phyloP scores from a whole-genome alignment of 2,329 filamentous ascomycete genomes.

The Myriosclerotinia curreyana region DNA sequence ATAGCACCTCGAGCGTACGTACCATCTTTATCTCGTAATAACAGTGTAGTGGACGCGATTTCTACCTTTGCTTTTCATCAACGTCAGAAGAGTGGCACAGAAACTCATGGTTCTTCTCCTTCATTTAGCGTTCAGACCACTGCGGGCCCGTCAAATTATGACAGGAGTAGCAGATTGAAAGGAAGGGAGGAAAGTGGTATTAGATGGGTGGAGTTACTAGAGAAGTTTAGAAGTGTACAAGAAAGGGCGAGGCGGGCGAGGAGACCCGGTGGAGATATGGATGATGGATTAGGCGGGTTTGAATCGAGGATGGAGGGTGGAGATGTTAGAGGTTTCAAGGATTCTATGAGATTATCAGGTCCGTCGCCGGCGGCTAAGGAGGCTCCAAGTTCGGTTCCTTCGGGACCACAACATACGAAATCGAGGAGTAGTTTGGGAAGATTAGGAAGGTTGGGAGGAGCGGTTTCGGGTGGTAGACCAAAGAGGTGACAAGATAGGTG shows the following conservation, averaged over 20 bases:
- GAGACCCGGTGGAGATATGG: slow-evolving; percentile 48
- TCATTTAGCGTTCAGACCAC: slow-evolving; percentile 47
- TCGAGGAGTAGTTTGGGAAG: slow-evolving; percentile 63
- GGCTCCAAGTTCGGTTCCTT: slow-evolving; percentile 42
- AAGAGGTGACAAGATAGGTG: slow-evolving; percentile 46
- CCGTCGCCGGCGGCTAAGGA: slow-evolving; percentile 49
- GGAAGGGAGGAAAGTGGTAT: slow-evolving; percentile 76
- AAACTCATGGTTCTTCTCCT: slow-evolving; percentile 37
- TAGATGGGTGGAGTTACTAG: slow-evolving; percentile 86
- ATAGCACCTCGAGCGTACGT: slow-evolving; percentile 75
- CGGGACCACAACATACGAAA: slow-evolving; percentile 49
- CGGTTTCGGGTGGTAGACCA: slow-evolving; percentile 53
- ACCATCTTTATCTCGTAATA: slow-evolving; percentile 39
- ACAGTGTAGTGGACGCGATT: slow-evolving; percentile 38
- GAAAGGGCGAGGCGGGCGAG: slow-evolving; percentile 76
- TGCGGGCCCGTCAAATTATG: slow-evolving; percentile 57
- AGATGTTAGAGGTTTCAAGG: slow-evolving; percentile 42
- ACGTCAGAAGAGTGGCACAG: slow-evolving; percentile 35
- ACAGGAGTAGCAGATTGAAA: slow-evolving; percentile 74
- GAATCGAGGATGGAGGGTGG: slow-evolving; percentile 40
- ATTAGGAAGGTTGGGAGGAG: slow-evolving; percentile 68
- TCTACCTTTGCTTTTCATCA: slow-evolving; percentile 38
- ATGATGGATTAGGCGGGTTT: slow-evolving; percentile 50
- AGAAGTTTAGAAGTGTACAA: slow-evolving; percentile 91
- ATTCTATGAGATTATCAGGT: slow-evolving; percentile 38